Conservation (phyloP, 805 yeast species). For the Candida ortonii region DNA sequence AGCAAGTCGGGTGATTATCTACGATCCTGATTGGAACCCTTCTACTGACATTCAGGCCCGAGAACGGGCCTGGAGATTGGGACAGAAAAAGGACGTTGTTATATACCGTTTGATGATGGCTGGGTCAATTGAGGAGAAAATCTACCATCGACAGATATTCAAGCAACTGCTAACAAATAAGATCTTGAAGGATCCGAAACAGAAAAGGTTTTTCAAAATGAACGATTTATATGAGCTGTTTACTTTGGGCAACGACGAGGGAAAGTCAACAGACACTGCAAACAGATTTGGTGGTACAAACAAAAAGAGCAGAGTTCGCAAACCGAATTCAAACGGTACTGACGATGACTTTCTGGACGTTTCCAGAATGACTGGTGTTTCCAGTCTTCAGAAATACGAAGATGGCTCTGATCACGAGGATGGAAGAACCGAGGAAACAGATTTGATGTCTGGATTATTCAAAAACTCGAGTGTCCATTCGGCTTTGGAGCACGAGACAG, state of each 20-base stretch:
- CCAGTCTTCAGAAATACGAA: constrained; percentile 63
- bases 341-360: constrained; percentile 69
- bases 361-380: constrained; percentile 66
- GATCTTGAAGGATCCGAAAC: constrained; percentile 92
- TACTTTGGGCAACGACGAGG: constrained; percentile 71
- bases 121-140: constrained; percentile 94
- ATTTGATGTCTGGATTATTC: constrained; percentile 73
- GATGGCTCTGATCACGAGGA: constrained; percentile 46
- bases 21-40: constrained; percentile 98
- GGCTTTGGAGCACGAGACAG: constrained; percentile 73
- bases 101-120: constrained; percentile 91
- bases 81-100: constrained; percentile 88
- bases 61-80: constrained; percentile 95
- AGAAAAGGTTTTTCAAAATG: constrained; percentile 86
- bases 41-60: constrained; percentile 96
- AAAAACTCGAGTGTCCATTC: constrained; percentile 64
- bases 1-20: constrained; percentile 90
- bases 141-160: constrained; percentile 94
- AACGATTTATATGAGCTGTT: constrained; percentile 90
- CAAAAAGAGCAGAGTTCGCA: constrained; percentile 40
- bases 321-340: constrained; percentile 31
- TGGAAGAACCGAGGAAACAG: constrained; percentile 46
- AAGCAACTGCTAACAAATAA: constrained; percentile 92
- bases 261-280: constrained; percentile 66
- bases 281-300: constrained; percentile 48